Percentiles rank a stretch among this genome's conserved stretches.
phyloP scores from a whole-genome alignment of 352 stramenopile species.

The Phytophthora idaei region DNA sequence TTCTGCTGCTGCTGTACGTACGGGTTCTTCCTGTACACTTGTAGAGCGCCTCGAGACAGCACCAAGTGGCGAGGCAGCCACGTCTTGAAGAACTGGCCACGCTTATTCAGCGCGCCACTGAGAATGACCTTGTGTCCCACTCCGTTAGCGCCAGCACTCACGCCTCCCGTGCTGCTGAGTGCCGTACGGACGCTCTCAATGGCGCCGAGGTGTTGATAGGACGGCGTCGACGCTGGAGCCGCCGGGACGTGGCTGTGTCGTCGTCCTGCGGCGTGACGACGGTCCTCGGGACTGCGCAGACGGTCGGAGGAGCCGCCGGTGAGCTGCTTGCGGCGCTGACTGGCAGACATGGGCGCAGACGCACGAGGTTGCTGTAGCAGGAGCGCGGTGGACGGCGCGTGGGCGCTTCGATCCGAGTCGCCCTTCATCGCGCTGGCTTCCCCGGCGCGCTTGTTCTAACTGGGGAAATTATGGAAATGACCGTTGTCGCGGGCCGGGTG shows the following conservation, averaged over 20 bases:
- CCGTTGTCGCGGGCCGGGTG: background rate
- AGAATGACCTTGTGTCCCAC: conserved; percentile 59
- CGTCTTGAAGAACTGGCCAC: conserved; percentile 77
- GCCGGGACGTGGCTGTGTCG: conserved; percentile 3
- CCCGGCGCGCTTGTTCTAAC: conserved; percentile 3
- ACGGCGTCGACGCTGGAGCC: conserved; percentile 9
- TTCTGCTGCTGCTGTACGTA: conserved; percentile 43
- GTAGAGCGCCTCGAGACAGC: conserved; percentile 58
- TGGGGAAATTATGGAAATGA: conserved; percentile 25
- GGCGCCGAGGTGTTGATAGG: conserved; percentile 35
- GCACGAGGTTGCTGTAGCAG: conserved; percentile 27
- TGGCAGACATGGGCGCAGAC: conserved; percentile 15
- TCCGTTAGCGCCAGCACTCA: conserved; percentile 3
- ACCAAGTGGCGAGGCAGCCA: conserved; percentile 77
- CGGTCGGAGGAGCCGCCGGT: conserved; percentile 15
- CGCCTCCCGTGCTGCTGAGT: conserved; percentile 26
- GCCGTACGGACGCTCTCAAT: conserved; percentile 45
- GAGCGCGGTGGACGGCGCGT: conserved; percentile 14
- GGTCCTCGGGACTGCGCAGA: conserved; percentile 15
- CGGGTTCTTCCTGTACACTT: conserved; percentile 81
- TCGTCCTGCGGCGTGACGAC: conserved; percentile 12
- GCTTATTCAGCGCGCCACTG: conserved; percentile 66
- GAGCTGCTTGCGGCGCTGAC: conserved; percentile 24
- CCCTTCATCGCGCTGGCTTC: conserved; percentile 28
- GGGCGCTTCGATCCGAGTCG: conserved; percentile 5